Conservation (phyloP, 345 rosid species). For the Aethionema arabicum region DNA sequence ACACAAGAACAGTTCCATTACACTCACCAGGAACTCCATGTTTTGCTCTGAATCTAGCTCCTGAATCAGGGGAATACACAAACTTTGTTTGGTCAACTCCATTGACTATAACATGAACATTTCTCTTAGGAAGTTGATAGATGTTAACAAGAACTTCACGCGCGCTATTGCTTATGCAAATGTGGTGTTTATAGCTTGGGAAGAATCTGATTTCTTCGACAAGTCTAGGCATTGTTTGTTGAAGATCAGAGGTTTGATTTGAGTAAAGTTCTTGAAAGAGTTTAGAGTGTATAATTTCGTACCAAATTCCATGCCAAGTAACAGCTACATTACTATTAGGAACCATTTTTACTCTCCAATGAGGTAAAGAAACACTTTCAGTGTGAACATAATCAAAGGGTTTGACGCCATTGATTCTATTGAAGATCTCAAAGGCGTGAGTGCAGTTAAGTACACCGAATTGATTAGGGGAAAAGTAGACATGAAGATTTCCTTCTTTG, state of each 20-base stretch:
- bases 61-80: constrained; percentile 36
- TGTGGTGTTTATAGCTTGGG: constrained; percentile 57
- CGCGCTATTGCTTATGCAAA: constrained; percentile 65
- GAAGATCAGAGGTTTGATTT: constrained; percentile 39
- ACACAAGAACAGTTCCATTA: constrained; percentile 37
- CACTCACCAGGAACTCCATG: constrained; percentile 42
- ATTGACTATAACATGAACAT: constrained; percentile 69
- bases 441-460: constrained; percentile 56
- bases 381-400: constrained; percentile 67
- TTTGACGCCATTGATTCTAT: constrained; percentile 34
- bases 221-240: constrained; percentile 59
- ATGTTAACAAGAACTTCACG: constrained; percentile 58
- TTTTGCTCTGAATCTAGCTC: constrained; percentile 43
- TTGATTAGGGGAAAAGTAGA: constrained; percentile 60
- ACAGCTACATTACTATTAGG: constrained; percentile 48
- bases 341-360: constrained; percentile 55
- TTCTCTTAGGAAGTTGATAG: constrained; percentile 53
- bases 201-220: constrained; percentile 62
- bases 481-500: constrained; percentile 50
- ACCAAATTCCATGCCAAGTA: constrained; percentile 82
- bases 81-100: constrained; percentile 67
- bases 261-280: constrained; percentile 55
- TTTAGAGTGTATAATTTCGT: constrained; percentile 74
- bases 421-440: constrained; percentile 58
- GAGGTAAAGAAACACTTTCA: constrained; percentile 70